phyloP scores from a whole-genome alignment of 768 basidiomycete species.

The Agrocybe praecox region DNA sequence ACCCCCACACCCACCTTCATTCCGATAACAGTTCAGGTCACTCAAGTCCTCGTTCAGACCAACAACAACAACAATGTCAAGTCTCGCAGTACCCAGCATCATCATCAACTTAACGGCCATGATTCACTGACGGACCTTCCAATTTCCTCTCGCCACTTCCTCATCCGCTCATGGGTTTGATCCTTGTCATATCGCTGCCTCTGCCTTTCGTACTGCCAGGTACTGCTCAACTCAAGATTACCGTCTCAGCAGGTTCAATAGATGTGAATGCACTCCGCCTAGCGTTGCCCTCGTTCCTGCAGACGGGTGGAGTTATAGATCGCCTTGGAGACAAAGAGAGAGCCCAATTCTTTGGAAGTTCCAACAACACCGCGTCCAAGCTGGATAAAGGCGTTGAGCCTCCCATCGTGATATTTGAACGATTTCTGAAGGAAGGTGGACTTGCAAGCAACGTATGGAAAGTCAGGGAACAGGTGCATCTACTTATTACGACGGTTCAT shows the following conservation, averaged over 20 bases:
- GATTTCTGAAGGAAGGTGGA: constrained; percentile 70
- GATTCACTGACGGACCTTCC: constrained; percentile 56
- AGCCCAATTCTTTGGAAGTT: constrained; percentile 55
- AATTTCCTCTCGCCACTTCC: constrained; percentile 81
- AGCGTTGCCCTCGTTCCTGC: constrained; percentile 67
- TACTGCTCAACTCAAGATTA: constrained; percentile 83
- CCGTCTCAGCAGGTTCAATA: constrained; percentile 25
- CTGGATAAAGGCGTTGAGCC: constrained; percentile 69
- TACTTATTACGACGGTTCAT: neutral
- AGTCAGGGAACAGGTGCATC: constrained; percentile 81
- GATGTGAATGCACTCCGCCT: constrained; percentile 56
- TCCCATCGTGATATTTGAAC: constrained; percentile 71
- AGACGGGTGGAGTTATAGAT: constrained; percentile 78
- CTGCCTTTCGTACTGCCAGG: constrained; percentile 69
- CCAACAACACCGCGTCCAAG: constrained; percentile 45
- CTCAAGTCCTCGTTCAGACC: constrained; percentile 45
- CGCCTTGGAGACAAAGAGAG: constrained; percentile 83
- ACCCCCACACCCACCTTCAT: constrained; percentile 25
- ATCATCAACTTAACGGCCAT: constrained; percentile 33
- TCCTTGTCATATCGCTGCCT: constrained; percentile 89
- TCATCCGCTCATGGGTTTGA: constrained; percentile 89
- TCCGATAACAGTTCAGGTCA: constrained; percentile 37
- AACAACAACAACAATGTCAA: constrained; percentile 28
- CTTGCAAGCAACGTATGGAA: constrained; percentile 83
- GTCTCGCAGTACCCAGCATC: constrained; percentile 31